Conservation (phyloP, 192 early-diverging fungal genomes). For the Phycomyces blakesleeanus region DNA sequence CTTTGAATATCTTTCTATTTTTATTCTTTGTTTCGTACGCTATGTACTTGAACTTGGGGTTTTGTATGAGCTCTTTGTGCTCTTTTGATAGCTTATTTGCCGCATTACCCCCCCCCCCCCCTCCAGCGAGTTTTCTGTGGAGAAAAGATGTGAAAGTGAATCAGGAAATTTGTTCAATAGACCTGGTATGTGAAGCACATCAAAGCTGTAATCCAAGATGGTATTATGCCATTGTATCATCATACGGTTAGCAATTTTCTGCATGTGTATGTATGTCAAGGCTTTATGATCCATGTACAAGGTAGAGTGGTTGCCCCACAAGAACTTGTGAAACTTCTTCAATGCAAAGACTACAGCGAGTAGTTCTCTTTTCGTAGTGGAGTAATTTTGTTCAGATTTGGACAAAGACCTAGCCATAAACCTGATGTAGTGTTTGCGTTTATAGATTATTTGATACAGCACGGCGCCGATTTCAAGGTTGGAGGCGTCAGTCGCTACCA, state of each 20-base stretch:
- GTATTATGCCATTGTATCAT: conserved; percentile 31
- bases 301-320: conserved; percentile 33
- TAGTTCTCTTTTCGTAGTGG: no score
- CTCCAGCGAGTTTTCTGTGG: no score
- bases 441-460: no score
- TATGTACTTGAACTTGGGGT: no score
- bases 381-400: no score
- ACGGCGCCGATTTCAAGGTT: no score
- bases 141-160: conserved; percentile 19
- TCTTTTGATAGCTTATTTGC: no score
- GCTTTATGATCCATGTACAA: conserved; percentile 38
- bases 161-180: conserved; percentile 34
- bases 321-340: conserved; percentile 34
- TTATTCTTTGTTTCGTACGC: neutral
- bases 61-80: neutral
- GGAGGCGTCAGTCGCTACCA: no score
- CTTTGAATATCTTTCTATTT: neutral
- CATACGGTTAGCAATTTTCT: conserved; percentile 18
- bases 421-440: no score
- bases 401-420: no score
- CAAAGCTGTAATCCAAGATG: conserved; percentile 26
- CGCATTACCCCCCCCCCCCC: no score
- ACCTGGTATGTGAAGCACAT: conserved; percentile 22
- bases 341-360: conserved; percentile 23
- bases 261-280: conserved; percentile 27